A percentile compares a stretch with the other conserved stretches of the same genome.
Conservation (phyloP, 768 basidiomycete species). For the Mycena sanguinolenta region DNA sequence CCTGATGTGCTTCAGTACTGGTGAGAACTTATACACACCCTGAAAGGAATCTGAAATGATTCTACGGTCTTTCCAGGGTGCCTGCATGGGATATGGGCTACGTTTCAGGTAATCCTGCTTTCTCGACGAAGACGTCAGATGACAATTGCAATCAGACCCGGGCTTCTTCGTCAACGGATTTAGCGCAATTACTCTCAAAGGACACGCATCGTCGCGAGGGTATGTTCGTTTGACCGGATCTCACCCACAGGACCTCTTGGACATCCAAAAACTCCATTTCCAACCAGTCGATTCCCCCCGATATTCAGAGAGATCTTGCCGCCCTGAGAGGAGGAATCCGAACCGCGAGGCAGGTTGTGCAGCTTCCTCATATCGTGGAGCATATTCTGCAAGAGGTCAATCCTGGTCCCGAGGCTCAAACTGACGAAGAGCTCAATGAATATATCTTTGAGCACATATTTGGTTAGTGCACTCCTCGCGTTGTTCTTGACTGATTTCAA, state of each 20-base stretch:
- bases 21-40: conserved; percentile 11
- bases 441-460: conserved; percentile 26
- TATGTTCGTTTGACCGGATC: conserved; percentile 19
- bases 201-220: conserved; percentile 17
- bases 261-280: conserved; percentile 18
- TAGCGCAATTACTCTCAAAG: conserved; percentile 23
- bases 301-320: conserved; percentile 15
- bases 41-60: conserved; percentile 10
- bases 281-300: conserved; percentile 15
- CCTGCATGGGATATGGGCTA: conserved; percentile 18
- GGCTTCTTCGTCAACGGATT: conserved; percentile 10
- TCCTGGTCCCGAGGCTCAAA: conserved; percentile 18
- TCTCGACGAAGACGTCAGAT: conserved; percentile 11
- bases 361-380: conserved; percentile 20
- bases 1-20: conserved; percentile 23
- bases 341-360: conserved; percentile 21
- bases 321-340: conserved; percentile 23
- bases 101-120: conserved; percentile 18
- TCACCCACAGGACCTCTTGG: conserved; percentile 14
- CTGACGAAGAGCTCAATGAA: conserved; percentile 20
- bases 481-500: conserved; percentile 15
- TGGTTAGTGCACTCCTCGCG: conserved; percentile 6
- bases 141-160: conserved; percentile 16
- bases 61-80: conserved; percentile 10
- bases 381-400: conserved; percentile 21